Evolutionary conservation across 306 rosid genomes (phyloP).

Genomic region (Rosa chinensis): DNA sequence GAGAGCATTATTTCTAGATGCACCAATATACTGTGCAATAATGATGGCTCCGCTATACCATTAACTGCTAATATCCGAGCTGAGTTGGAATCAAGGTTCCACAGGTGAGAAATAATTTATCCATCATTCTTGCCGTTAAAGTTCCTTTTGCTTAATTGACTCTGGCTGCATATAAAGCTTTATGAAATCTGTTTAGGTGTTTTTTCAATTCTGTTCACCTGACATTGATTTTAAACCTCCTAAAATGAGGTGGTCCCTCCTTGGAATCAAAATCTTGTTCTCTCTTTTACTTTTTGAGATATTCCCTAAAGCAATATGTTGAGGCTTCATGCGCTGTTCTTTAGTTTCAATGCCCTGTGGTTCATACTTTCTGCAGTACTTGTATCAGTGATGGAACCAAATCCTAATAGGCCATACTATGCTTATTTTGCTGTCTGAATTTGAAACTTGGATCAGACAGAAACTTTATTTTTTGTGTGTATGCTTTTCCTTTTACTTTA

Average conservation of each 20-base stretch:
- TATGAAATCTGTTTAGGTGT: not conserved
- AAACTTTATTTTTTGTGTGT: not conserved
- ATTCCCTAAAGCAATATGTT: not conserved
- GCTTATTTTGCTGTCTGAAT: not conserved
- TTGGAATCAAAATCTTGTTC: not conserved
- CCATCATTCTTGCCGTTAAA: not conserved
- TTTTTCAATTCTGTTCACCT: not conserved
- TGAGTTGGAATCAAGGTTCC: constrained; percentile 72
- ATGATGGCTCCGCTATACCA: constrained; percentile 66
- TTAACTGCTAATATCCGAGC: constrained; percentile 68
- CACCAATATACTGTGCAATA: constrained; percentile 76
- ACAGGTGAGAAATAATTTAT: constrained; percentile 52
- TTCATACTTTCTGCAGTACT: not conserved
- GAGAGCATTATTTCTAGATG: constrained; percentile 88
- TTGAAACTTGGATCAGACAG: not conserved
- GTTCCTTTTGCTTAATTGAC: not conserved
- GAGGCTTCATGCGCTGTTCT: not conserved
- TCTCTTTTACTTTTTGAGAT: not conserved
- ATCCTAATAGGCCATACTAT: not conserved
- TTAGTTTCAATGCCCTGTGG: not conserved
- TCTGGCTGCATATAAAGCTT: not conserved
- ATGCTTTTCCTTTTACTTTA: not conserved
- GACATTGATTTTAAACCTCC: not conserved
- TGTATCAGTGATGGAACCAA: not conserved
- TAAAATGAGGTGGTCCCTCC: not conserved